Evolutionary conservation across 495 filamentous ascomycete genomes (phyloP).

Genomic region (Hypoxylon rickii): DNA sequence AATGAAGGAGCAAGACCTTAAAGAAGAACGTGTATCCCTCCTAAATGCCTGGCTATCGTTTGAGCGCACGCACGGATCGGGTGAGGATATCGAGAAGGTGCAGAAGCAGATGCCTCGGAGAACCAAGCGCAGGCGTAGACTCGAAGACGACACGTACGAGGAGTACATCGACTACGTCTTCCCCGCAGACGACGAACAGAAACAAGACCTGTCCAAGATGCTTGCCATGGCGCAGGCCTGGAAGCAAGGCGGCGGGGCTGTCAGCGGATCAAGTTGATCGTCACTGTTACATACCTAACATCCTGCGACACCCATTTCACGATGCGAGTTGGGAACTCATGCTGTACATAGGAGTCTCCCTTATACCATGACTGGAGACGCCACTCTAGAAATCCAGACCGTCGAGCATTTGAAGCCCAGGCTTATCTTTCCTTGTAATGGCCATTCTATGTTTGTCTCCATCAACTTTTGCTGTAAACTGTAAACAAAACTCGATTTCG

Average conservation of each 20-base stretch:
- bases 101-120: conserved; percentile 91
- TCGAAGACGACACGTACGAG: conserved; percentile 95
- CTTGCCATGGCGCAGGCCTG: conserved; percentile 84
- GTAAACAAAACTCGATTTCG: no score
- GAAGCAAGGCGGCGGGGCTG: conserved; percentile 66
- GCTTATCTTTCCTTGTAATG: no score
- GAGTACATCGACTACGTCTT: conserved; percentile 98
- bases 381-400: no score
- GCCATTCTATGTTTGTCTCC: no score
- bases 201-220: conserved; percentile 80
- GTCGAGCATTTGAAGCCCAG: no score
- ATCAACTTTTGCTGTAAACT: no score
- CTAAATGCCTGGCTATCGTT: conserved; percentile 92
- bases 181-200: conserved; percentile 91
- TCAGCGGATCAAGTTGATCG: conserved; percentile 17
- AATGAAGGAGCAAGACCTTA: conserved; percentile 91
- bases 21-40: conserved; percentile 88
- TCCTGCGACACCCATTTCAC: no score
- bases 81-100: conserved; percentile 80
- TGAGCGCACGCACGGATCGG: conserved; percentile 79
- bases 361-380: no score
- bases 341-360: conserved; percentile 24
- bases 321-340: no score
- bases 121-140: conserved; percentile 90
- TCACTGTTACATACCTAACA: not conserved